phyloP scores from a whole-genome alignment of 345 rosid species.

The Eutrema heterophyllum region DNA sequence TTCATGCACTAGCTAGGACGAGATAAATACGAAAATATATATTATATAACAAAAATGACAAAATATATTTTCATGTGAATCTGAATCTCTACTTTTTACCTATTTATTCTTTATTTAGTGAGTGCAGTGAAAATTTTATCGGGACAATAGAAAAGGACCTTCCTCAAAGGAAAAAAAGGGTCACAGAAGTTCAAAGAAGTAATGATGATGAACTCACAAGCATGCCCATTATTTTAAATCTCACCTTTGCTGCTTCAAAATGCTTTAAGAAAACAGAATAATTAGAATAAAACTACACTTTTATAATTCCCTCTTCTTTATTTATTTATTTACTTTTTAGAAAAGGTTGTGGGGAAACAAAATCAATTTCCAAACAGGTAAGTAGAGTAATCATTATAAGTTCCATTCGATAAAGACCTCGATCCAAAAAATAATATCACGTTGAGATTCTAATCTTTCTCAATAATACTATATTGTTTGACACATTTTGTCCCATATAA shows the following conservation, averaged over 20 bases:
- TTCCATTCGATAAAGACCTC: slow-evolving; percentile 46
- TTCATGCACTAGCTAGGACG: not conserved
- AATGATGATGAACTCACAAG: slow-evolving; percentile 77
- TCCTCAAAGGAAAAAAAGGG: slow-evolving; percentile 29
- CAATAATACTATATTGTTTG: not conserved
- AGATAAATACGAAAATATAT: not conserved
- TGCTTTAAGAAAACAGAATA: slow-evolving; percentile 51
- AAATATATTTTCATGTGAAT: slow-evolving; percentile 2
- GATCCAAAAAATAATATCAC: slow-evolving; percentile 35
- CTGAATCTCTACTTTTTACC: slow-evolving; percentile 14
- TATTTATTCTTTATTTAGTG: slow-evolving; percentile 21
- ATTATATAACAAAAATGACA: not conserved
- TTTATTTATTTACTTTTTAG: not conserved
- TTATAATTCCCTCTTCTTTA: slow-evolving; percentile 42
- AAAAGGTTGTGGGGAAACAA: slow-evolving; percentile 72
- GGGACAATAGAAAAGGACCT: slow-evolving; percentile 42
- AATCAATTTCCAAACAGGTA: slow-evolving; percentile 84
- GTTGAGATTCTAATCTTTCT: not conserved
- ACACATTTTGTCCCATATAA: slow-evolving; percentile 3
- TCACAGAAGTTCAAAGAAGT: slow-evolving; percentile 51
- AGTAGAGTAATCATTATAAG: slow-evolving; percentile 48
- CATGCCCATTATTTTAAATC: slow-evolving; percentile 62
- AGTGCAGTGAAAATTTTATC: slow-evolving; percentile 34
- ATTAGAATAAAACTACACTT: slow-evolving; percentile 47
- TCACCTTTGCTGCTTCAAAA: slow-evolving; percentile 64